Base-by-base conservation (phyloP, 1,284 basidiomycete species). In the Coriolopsis trogii region DNA sequence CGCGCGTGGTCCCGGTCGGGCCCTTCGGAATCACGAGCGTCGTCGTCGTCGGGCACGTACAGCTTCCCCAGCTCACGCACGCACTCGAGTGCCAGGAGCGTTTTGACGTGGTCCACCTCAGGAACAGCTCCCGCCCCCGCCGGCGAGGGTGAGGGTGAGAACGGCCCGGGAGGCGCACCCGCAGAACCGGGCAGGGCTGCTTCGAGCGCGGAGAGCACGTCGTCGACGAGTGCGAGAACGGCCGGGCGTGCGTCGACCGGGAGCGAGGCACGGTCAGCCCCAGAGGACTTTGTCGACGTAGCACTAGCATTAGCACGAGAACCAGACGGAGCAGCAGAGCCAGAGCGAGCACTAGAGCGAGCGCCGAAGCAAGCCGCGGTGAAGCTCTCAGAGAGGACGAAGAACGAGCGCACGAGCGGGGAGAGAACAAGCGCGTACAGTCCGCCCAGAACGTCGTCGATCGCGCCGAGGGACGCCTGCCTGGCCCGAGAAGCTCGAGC, bases 51-150 rank as follows among this genome's bases (percentile, higher is more conserved):
- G 18, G 34, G 45, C 10, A 25, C 4, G 39, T 62, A 64, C 24
- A 65, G 55, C 29, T 45, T 39, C 41, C 51, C 57, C 8, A 68
- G 56, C 55, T 65, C 63, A 40, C 66, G 63, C 16, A 60, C 49
- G 29, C 60, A 59, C 45, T 60, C 57, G 28, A 67, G 60, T 33
- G 58, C 53, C 13, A 67, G 50, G 33, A 62, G 43, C 21, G 57
- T 59, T 41, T 50, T 57, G 53, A 63, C 53, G 43, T 49, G 43
- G 33, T 28, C 29, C 4, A 53, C 26, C 31, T 40, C 37, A 12
- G 43, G 36, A 43, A 47, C 26, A 41, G 51, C 33, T 18, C 16
- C 33, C 16, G 33, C 16, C 9, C 16, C 2, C 33, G 8, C 20
- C 20, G 33, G 16, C 6, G 16, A n/a, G 10, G 10, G 16, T 15